These are phyloP conservation scores for Pichia sp. DNA, from an alignment of 1,139 yeast genomes.

Conservation along the genomic window DNA sequence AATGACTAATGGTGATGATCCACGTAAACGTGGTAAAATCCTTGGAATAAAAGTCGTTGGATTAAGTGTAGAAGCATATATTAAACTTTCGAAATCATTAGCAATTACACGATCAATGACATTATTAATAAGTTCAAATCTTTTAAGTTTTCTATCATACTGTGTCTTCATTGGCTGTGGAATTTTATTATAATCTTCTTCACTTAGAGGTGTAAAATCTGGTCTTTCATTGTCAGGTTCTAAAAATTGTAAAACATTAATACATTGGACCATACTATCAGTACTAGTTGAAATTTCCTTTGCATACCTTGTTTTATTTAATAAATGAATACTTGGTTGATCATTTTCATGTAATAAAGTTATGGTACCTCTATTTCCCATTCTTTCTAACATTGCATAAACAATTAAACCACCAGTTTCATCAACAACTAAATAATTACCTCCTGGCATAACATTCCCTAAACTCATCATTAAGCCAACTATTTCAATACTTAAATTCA, in stretches of 20 bases:
- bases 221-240: conserved; percentile 64
- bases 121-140: conserved; percentile 49
- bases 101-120: conserved; percentile 45
- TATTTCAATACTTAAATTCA: conserved; percentile 80
- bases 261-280: conserved; percentile 53
- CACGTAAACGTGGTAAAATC: conserved; percentile 64
- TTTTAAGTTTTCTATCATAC: conserved; percentile 57
- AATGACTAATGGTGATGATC: conserved; percentile 80
- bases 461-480: conserved; percentile 69
- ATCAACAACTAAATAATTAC: conserved; percentile 79
- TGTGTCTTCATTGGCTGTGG: conserved; percentile 59
- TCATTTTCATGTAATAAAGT: conserved; percentile 86
- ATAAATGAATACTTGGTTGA: conserved; percentile 72
- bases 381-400: conserved; percentile 81
- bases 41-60: conserved; percentile 59
- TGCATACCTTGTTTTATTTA: conserved; percentile 60
- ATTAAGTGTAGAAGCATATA: conserved; percentile 68
- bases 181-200: conserved; percentile 49
- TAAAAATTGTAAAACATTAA: conserved; percentile 73
- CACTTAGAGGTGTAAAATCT: conserved; percentile 43
- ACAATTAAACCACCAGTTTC: conserved; percentile 86
- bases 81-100: conserved; percentile 68
- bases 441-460: conserved; percentile 84
- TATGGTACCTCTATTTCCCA: conserved; percentile 77
- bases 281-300: conserved; percentile 45